Evolutionary conservation across 768 basidiomycete genomes (phyloP).

Genomic region (Ramaria sp.): DNA sequence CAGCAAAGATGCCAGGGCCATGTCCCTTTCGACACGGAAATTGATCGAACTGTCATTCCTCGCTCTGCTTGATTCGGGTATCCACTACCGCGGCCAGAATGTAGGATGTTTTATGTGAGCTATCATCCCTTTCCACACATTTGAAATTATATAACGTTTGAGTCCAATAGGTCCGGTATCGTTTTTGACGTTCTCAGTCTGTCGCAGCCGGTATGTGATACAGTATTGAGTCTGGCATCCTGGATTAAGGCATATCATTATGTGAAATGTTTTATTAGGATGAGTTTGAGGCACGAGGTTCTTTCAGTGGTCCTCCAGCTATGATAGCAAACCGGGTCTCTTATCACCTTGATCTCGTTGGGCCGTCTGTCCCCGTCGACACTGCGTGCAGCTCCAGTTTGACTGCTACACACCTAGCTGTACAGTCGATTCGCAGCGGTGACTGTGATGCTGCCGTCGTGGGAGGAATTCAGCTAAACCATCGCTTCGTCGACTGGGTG

Average conservation of each 20-base stretch:
- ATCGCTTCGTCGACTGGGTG: conserved; percentile 8
- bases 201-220: conserved; percentile 19
- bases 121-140: neutral
- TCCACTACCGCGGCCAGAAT: conserved; percentile 32
- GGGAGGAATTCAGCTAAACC: conserved; percentile 11
- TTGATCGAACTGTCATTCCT: conserved; percentile 29
- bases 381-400: conserved; percentile 12
- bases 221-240: neutral
- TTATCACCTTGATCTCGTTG: conserved; percentile 10
- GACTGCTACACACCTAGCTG: conserved; percentile 13
- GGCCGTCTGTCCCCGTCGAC: conserved; percentile 11
- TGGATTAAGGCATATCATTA: neutral
- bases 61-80: conserved; percentile 36
- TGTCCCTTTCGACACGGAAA: conserved; percentile 26
- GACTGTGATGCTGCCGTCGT: conserved; percentile 13
- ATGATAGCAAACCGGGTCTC: conserved; percentile 27
- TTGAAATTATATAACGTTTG: neutral
- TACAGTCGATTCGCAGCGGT: conserved; percentile 11
- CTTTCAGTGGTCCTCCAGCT: conserved; percentile 24
- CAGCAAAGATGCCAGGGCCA: conserved; percentile 24
- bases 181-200: conserved; percentile 17
- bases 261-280: neutral
- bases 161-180: conserved; percentile 23
- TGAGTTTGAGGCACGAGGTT: conserved; percentile 13
- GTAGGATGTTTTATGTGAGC: conserved; percentile 26